phyloP scores from a whole-genome alignment of 2,329 filamentous ascomycete genomes.

The Alternaria conjuncta region DNA sequence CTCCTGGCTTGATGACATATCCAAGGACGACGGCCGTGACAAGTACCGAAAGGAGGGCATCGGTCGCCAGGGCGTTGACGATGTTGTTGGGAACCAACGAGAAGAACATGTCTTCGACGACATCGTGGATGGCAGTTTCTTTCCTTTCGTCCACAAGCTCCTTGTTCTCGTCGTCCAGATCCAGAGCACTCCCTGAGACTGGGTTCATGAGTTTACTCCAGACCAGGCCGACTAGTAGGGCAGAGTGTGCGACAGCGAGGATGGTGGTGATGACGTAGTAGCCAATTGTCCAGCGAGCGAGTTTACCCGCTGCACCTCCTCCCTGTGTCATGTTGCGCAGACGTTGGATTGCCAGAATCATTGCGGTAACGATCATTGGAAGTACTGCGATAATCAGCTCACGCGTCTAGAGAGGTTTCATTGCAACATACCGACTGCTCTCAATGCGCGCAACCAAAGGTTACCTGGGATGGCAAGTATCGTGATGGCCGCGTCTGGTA shows the following conservation, averaged over 20 bases:
- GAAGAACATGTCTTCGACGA: slow-evolving; percentile 58
- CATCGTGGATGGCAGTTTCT: slow-evolving; percentile 48
- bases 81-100: slow-evolving; percentile 60
- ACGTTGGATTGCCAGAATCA: slow-evolving; percentile 60
- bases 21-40: slow-evolving; percentile 57
- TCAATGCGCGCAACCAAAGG: slow-evolving; percentile 59
- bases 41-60: slow-evolving; percentile 57
- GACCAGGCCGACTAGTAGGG: slow-evolving; percentile 55
- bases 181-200: slow-evolving; percentile 45
- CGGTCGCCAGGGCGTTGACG: slow-evolving; percentile 55
- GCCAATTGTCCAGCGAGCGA: slow-evolving; percentile 58
- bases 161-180: slow-evolving; percentile 39
- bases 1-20: slow-evolving; percentile 53
- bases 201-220: slow-evolving; percentile 56
- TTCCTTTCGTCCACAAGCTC: slow-evolving; percentile 46
- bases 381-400: slow-evolving; percentile 49
- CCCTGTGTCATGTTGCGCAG: slow-evolving; percentile 56
- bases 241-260: slow-evolving; percentile 57
- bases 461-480: slow-evolving; percentile 58
- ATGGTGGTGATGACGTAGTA: slow-evolving; percentile 61
- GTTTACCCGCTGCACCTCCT: slow-evolving; percentile 46
- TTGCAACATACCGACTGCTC: slow-evolving; percentile 53
- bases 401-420: neutral
- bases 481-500: slow-evolving; percentile 52
- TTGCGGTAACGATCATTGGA: slow-evolving; percentile 60